Evolutionary conservation across 441 rosid species (phyloP), one percentile per base, ranked within the genome.

Genomic region (Erodium chrysanthum): DNA sequence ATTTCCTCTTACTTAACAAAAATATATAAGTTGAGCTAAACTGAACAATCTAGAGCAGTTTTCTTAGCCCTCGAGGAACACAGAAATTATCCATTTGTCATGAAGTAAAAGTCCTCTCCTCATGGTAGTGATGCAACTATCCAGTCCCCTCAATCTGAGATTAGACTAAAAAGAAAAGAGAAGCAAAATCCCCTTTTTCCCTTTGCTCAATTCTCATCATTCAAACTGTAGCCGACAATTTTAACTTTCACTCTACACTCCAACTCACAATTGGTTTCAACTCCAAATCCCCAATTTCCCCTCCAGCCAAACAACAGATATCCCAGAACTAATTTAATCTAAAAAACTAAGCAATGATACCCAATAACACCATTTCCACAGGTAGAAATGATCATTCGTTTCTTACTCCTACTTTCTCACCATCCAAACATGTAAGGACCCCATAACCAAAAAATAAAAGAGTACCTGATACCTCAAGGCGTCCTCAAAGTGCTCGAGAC

Each of bases 401-500:
- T 29, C 5, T 29, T 4, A 2, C 10, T 35, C 40, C 40, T 35
- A 35, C 9, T 35, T 35, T 35, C 40, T 35, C 40, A 35, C 0
- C 40, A 35, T 35, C 40, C 8, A 7, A 35, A 35, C 40, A 35
- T 1, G 8, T 4, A 5, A 17, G 17, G 6, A 52, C 9, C 59
- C 21, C 3, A 17, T 17, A 54, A 54, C 11, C 5, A 48, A 48
- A 3, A n/a, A 14, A n/a, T n/a, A 48, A 50, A 0, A 15, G 17
- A 15, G 27, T 56, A 89, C 96, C 96, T 90, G 97, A 77, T 82
- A 94, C 65, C 68, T 33, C 70, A 95, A 81, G 59, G 97, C 99
- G 29, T 90, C 84, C 54, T 80, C 33, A 79, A 83, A 85, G 58
- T 78, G 64, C 52, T 76, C 82, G 68, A 92, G 91, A 52, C 91